Conservation (phyloP, 306 rosid genomes). For the Astragalus membranaceus region DNA sequence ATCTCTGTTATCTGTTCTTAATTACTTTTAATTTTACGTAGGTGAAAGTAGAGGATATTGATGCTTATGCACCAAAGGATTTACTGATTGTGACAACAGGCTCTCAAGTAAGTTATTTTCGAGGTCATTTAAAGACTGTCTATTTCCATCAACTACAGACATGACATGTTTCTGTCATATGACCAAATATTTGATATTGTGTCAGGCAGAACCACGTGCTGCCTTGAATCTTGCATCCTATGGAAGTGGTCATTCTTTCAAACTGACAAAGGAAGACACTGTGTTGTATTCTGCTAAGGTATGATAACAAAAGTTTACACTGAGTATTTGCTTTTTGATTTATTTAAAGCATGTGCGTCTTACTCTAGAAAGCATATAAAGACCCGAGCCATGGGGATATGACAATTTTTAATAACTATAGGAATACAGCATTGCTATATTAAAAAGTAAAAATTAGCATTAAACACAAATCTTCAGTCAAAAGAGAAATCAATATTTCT, state of each 20-base stretch:
- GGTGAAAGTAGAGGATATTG: conserved; percentile 95
- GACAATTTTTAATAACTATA: neutral
- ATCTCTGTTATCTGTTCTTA: neutral
- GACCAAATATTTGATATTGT: conserved; percentile 45
- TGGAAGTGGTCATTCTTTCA: conserved; percentile 80
- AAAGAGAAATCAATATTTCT: neutral
- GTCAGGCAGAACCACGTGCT: conserved; percentile 99
- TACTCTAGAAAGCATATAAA: neutral
- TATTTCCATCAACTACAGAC: conserved; percentile 14
- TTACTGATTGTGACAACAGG: conserved; percentile 92
- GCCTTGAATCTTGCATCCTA: conserved; percentile 94
- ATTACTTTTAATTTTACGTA: conserved; percentile 26
- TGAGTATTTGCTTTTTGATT: neutral
- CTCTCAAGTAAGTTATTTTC: conserved; percentile 80
- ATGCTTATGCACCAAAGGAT: conserved; percentile 90
- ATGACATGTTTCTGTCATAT: conserved; percentile 29
- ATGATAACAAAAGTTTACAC: conserved; percentile 1
- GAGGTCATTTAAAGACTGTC: conserved; percentile 8
- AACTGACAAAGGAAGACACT: conserved; percentile 74
- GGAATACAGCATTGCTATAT: neutral
- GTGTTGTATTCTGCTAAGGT: conserved; percentile 94
- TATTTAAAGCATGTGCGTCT: neutral
- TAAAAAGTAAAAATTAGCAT: neutral
- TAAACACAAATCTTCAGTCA: neutral
- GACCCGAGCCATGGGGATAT: neutral